Evolutionary conservation across 1,139 yeast species (phyloP).

Genomic region (Torulaspora pretoriensis): DNA sequence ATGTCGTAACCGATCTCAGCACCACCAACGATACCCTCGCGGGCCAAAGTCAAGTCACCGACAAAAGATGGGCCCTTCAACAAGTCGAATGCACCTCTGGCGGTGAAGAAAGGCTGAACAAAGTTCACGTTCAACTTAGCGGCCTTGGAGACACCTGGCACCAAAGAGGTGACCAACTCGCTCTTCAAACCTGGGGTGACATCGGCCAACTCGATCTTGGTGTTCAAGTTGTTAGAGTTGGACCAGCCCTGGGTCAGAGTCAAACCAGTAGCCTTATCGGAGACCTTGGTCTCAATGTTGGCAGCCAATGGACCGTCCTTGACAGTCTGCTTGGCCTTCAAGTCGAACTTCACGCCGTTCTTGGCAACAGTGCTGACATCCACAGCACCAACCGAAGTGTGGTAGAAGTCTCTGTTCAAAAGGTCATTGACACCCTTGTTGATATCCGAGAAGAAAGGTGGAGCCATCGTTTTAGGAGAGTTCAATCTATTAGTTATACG

Average conservation of each 20-base stretch:
- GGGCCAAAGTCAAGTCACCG: constrained; percentile 93
- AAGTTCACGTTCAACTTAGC: constrained; percentile 90
- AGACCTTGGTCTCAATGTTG: constrained; percentile 84
- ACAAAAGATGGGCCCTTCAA: constrained; percentile 93
- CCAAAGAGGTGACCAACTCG: constrained; percentile 81
- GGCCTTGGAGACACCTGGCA: constrained; percentile 83
- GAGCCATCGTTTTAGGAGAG: constrained; percentile 43
- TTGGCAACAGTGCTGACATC: constrained; percentile 93
- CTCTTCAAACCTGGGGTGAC: constrained; percentile 94
- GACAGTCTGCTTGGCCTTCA: constrained; percentile 82
- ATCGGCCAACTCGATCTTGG: constrained; percentile 90
- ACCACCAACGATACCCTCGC: constrained; percentile 96
- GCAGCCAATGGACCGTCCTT: constrained; percentile 83
- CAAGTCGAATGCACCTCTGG: constrained; percentile 92
- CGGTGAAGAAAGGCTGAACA: constrained; percentile 89
- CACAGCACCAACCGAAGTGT: constrained; percentile 77
- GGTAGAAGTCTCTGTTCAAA: constrained; percentile 90
- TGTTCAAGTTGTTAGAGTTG: constrained; percentile 85
- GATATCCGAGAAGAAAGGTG: constrained; percentile 83
- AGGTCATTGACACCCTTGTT: constrained; percentile 88
- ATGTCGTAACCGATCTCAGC: constrained; percentile 97
- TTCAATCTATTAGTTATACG: constrained; percentile 1
- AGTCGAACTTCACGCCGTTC: constrained; percentile 92
- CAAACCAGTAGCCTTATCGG: constrained; percentile 90
- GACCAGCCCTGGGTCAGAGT: constrained; percentile 97